Conservation (phyloP, 768 basidiomycete genomes). For the Pilatotrama ljubarskyi region DNA sequence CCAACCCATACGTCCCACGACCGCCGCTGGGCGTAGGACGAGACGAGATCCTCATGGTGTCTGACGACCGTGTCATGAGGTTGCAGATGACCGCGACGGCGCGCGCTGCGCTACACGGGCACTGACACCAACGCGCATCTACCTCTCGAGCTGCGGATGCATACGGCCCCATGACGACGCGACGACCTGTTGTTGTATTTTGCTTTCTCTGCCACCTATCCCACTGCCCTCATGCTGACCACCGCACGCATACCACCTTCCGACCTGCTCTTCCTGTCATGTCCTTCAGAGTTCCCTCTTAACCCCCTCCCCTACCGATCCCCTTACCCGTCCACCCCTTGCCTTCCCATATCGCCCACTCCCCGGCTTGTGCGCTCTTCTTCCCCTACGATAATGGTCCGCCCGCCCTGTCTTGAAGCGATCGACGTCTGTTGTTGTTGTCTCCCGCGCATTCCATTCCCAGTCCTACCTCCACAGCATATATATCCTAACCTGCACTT, state of each 20-base stretch:
- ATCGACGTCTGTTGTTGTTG: constrained; percentile 23
- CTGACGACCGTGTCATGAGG: constrained; percentile 82
- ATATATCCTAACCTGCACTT: constrained; percentile 37
- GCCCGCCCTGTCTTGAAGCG: constrained; percentile 17
- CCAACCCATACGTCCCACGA: constrained; percentile 43
- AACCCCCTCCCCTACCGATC: constrained; percentile 46
- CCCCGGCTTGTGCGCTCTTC: constrained; percentile 11
- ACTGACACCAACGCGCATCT: background rate
- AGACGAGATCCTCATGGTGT: constrained; percentile 88
- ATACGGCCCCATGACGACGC: constrained; percentile 12
- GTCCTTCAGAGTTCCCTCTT: background rate
- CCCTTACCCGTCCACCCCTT: constrained; percentile 36
- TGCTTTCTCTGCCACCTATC: constrained; percentile 5
- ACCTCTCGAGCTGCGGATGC: background rate
- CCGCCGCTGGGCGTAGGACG: constrained; percentile 53
- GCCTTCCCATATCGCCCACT: background rate
- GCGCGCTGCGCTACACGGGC: constrained; percentile 9
- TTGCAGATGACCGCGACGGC: constrained; percentile 50
- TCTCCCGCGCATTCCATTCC: constrained; percentile 13
- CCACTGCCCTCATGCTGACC: constrained; percentile 3
- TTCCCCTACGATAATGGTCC: constrained; percentile 8
- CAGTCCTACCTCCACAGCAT: constrained; percentile 24
- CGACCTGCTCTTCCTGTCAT: constrained; percentile 5
- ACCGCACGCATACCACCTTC: constrained; percentile 14
- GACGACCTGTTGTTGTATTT: constrained; percentile 19